Base-by-base conservation (phyloP, 768 basidiomycete genomes). In the Hypholoma sublateritium region DNA sequence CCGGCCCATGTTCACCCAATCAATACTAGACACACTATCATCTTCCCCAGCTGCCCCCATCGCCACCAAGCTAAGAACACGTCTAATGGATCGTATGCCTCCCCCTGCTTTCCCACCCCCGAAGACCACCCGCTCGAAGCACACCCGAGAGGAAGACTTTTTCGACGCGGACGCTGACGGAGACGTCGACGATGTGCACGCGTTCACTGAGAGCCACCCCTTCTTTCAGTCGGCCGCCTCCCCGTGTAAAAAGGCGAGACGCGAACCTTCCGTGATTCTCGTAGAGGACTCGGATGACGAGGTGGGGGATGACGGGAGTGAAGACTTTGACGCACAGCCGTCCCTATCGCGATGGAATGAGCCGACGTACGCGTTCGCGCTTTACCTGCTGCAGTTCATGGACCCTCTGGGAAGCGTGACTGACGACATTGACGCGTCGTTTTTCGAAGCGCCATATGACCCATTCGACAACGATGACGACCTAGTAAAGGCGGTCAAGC, bases 291-390 rank as follows among this genome's bases (percentile, higher is more conserved):
- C 62, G 0, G 67, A 69, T 49, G 59, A 58, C 4, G 65, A 65
- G 8, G 55, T 59, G 4, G 51, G 9, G 5, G 28, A 62, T 13
- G 55, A 63, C 1, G 43, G 46, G 1, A 58, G 59, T 46, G 65
- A 61, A 7, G 56, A 69, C 11, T 53, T 58, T 24, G 60, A 57
- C 16, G 48, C 57, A 5, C 56, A 60, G 7, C 57, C 50, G 17
- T 55, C 67, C 32, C 59, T 65, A 0, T 57, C 64, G 0, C 63
- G 63, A 17, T 77, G 72, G 74, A 77, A 77, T 54, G 56, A 57
- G 9, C 65, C 69, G 9, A 49, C 62, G 4, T 58, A 67, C 39
- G 65, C 64, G 4, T 77, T 76, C 50, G 67, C 64, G 0, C 57
- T 61, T 3, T 77, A 72, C 53, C 65, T 74, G 5, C 55, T 62